Conservation (phyloP, 306 rosid genomes). For the Sphenostylis stenocarpa region DNA sequence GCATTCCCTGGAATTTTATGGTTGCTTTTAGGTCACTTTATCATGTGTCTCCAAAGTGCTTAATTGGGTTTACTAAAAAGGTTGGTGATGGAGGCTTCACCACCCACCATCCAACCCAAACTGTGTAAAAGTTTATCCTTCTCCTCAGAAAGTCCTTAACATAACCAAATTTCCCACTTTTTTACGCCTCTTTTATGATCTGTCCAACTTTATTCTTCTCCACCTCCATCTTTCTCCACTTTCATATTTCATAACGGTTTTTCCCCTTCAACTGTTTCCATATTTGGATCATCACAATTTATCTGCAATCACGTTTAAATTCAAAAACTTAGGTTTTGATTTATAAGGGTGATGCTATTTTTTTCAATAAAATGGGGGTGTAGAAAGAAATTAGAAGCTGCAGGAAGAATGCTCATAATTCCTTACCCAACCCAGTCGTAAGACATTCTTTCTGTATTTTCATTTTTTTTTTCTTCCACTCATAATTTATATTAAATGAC, state of each 20-base stretch:
- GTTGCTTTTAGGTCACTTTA: conserved; percentile 46
- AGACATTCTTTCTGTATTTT: no score
- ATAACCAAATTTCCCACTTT: not conserved
- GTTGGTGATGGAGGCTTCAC: not conserved
- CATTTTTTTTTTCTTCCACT: no score
- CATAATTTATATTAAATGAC: no score
- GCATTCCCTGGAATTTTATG: conserved; percentile 14
- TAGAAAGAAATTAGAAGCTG: no score
- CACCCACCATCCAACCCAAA: not conserved
- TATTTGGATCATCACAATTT: no score
- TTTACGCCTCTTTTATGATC: not conserved
- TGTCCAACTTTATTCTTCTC: conserved; percentile 4
- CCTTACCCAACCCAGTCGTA: no score
- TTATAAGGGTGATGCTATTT: no score
- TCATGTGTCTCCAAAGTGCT: conserved; percentile 31
- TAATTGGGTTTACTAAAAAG: conserved; percentile 28
- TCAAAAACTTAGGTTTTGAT: no score
- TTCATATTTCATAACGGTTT: not conserved
- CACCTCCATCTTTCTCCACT: not conserved
- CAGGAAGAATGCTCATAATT: no score
- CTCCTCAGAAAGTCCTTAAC: not conserved
- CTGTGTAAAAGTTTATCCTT: not conserved
- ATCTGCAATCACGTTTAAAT: no score
- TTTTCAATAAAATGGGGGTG: no score
- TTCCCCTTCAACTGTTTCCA: not conserved